Evolutionary conservation across 106 monocot genomes (phyloP), one percentile per base, ranked within the genome.

Genomic region (Allium sativum): DNA sequence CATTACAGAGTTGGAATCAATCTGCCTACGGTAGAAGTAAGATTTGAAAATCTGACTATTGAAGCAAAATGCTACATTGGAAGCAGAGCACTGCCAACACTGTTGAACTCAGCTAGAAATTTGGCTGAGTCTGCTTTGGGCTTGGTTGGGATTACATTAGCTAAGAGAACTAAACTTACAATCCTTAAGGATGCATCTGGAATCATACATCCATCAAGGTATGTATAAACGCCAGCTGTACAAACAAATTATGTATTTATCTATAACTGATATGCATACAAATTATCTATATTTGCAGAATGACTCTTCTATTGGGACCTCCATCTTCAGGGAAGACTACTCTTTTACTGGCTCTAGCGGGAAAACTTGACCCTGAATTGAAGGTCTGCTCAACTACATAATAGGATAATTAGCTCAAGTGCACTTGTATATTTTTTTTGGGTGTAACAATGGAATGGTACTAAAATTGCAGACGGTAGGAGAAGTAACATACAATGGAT

Each of bases 281-380:
- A 53, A 15, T 7, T 44, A 55, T 44, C 18, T 14, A 47, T 58
- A 31, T 31, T 12, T 21, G 45, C 72, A 92, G 92, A 78, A 93
- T 93, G 89, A 83, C 89, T 21, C 70, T 93, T 59, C 66, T 93
- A 21, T 65, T 93, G 57, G 93, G 93, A 17, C 93, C 93, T 15
- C 93, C 93, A 8, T 75, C 78, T 3, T 93, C 93, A 0, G 93
- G 93, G 51, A 93, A 93, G 71, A 86, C 93, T 4, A 85, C 93
- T 4, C 80, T 93, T n/a, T 61, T 93, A 11, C 72, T 89, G 1
- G 85, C 93, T 9, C 63, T 93, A 3, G 82, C 89, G 0, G 93
- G 93, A 15, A 93, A 93, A 60, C 61, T 93, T 8, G 93, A 82
- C 54, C 61, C 75, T 18, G 56, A 67, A 40, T 55, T 92, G 12